Evolutionary conservation across 495 filamentous ascomycete species (phyloP).

Genomic region (Rusavskia elegans): DNA sequence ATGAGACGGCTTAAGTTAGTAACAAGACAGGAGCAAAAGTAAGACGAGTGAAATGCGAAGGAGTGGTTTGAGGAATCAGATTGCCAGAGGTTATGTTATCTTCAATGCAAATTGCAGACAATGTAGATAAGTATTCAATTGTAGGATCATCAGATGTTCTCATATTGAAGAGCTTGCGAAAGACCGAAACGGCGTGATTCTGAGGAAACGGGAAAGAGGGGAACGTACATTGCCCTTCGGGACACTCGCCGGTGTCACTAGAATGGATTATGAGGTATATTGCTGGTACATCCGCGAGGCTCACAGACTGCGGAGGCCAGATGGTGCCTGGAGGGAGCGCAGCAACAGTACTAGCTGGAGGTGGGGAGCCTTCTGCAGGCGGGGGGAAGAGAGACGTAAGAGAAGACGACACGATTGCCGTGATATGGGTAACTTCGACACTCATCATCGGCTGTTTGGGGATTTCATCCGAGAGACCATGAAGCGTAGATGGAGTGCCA

Average conservation of each 20-base stretch:
- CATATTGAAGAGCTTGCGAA: too few species aligned
- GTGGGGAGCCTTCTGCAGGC: slow-evolving; percentile 54
- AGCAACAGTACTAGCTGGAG: slow-evolving; percentile 58
- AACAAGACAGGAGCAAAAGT: too few species aligned
- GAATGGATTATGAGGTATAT: slow-evolving; percentile 67
- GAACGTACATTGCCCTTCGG: slow-evolving; percentile 73
- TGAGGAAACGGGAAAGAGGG: slow-evolving; percentile 4
- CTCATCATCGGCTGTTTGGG: background rate
- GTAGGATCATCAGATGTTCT: slow-evolving; percentile 50
- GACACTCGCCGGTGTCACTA: slow-evolving; percentile 80
- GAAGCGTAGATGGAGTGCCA: slow-evolving; percentile 16
- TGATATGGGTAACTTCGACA: slow-evolving; percentile 22
- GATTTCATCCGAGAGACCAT: background rate
- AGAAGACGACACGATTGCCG: slow-evolving; percentile 55
- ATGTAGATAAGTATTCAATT: slow-evolving; percentile 98
- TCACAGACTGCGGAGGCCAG: background rate
- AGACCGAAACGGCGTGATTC: background rate
- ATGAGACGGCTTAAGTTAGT: background rate
- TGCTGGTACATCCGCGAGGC: slow-evolving; percentile 24
- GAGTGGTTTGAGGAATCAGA: slow-evolving; percentile 45
- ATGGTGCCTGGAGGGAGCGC: slow-evolving; percentile 37
- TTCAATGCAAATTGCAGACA: slow-evolving; percentile 73
- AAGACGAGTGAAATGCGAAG: slow-evolving; percentile 5
- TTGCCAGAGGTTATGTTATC: slow-evolving; percentile 62
- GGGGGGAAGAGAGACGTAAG: slow-evolving; percentile 52